phyloP scores from a whole-genome alignment of 164 flowering plant species.

The Santalum album region DNA sequence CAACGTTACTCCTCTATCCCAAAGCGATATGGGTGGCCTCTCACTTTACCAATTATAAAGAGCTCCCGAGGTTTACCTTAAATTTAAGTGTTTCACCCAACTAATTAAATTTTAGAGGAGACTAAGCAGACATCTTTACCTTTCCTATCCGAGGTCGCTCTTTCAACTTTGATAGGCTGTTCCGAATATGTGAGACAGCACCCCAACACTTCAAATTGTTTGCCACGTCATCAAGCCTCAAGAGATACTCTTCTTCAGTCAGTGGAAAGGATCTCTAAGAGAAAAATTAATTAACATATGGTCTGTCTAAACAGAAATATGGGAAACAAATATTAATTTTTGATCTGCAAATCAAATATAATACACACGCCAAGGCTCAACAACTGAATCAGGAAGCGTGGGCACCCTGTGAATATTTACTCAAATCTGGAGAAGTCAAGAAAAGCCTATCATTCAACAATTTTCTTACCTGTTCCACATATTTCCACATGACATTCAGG shows the following conservation, averaged over 20 bases:
- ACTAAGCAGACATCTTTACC: conserved; percentile 28
- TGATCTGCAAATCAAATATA: too few species aligned
- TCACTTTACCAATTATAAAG: too few species aligned
- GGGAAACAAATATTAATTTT: neutral
- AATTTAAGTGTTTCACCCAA: too few species aligned
- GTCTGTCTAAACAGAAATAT: neutral
- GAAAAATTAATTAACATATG: conserved; percentile 1
- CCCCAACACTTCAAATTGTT: conserved; percentile 95
- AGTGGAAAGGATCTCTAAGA: conserved; percentile 86
- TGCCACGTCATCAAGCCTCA: conserved; percentile 95
- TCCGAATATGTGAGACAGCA: conserved; percentile 88
- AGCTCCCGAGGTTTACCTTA: too few species aligned
- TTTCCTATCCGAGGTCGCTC: conserved; percentile 96
- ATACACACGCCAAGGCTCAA: too few species aligned
- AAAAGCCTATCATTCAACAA: too few species aligned
- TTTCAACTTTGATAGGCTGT: conserved; percentile 68
- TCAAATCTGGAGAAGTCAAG: too few species aligned
- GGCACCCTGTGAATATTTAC: too few species aligned
- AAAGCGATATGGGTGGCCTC: too few species aligned
- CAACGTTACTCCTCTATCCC: too few species aligned
- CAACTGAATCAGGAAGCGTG: too few species aligned
- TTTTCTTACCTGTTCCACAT: conserved; percentile 74
- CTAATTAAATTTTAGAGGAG: too few species aligned
- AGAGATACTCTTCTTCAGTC: conserved; percentile 88
- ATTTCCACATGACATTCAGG: conserved; percentile 98